A percentile compares a stretch with the other conserved stretches of the same genome.
phyloP scores from a whole-genome alignment of 2,329 filamentous ascomycete genomes.

The Colletotrichum endophyticum region DNA sequence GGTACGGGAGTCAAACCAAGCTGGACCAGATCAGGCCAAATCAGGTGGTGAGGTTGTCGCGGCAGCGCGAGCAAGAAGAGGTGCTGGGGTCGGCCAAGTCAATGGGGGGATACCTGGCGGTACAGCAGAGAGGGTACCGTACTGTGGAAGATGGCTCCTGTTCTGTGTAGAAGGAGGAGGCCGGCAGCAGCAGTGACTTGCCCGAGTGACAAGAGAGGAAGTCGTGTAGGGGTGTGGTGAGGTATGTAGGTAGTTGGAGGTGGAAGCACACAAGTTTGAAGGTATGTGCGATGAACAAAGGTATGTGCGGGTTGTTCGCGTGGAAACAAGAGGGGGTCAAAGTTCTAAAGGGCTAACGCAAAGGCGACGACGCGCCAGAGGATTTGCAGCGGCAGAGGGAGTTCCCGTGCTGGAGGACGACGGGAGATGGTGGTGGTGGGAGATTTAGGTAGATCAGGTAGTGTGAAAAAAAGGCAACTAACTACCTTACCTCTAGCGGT shows the following conservation, averaged over 20 bases:
- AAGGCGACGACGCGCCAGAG: not conserved
- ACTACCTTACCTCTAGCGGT: not conserved
- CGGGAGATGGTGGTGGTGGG: not conserved
- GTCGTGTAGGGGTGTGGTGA: not conserved
- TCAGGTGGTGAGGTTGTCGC: slow-evolving; percentile 9
- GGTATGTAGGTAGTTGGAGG: not conserved
- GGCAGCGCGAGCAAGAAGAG: not conserved
- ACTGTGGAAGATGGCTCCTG: not conserved
- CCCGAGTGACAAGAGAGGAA: not conserved
- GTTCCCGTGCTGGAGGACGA: not conserved
- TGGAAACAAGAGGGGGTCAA: slow-evolving; percentile 7
- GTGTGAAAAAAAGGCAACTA: not conserved
- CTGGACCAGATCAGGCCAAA: not conserved
- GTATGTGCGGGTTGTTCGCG: slow-evolving; percentile 11
- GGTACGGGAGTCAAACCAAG: not conserved
- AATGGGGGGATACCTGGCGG: not conserved
- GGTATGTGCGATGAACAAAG: not conserved
- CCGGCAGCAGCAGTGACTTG: not conserved
- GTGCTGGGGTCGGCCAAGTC: not conserved
- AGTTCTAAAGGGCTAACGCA: not conserved
- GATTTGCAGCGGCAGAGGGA: not conserved
- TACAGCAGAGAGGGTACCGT: not conserved
- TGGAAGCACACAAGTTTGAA: not conserved
- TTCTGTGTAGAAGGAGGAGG: not conserved
- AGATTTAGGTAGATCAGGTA: not conserved